Evolutionary conservation across 768 basidiomycete species (phyloP).

Genomic region (Russula compacta): DNA sequence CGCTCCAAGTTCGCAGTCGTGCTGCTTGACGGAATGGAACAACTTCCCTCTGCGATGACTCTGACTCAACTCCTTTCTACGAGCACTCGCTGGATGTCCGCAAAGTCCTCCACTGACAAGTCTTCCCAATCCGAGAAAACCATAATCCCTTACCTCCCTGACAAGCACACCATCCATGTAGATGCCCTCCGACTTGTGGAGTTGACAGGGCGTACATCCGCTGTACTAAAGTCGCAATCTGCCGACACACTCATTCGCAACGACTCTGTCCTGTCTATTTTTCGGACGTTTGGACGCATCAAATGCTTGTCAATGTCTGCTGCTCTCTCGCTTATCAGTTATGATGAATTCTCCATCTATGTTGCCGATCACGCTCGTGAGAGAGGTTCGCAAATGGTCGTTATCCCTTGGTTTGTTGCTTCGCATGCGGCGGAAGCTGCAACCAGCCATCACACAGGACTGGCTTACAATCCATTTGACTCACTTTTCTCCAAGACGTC

Average conservation of each 20-base stretch:
- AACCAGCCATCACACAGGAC: slow-evolving; percentile 17
- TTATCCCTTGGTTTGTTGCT: slow-evolving; percentile 72
- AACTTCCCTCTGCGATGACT: slow-evolving; percentile 75
- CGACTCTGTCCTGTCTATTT: slow-evolving; percentile 65
- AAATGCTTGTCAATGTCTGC: slow-evolving; percentile 58
- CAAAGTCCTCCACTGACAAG: slow-evolving; percentile 3
- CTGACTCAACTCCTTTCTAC: slow-evolving; percentile 42
- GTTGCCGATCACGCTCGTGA: slow-evolving; percentile 54
- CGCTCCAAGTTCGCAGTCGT: slow-evolving; percentile 63
- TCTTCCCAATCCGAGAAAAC: not conserved
- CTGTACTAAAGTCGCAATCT: slow-evolving; percentile 73
- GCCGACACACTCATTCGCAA: slow-evolving; percentile 58
- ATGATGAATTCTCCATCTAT: slow-evolving; percentile 59
- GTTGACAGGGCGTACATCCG: slow-evolving; percentile 79
- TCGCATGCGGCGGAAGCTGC: slow-evolving; percentile 24
- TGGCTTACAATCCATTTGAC: slow-evolving; percentile 58
- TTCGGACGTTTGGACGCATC: slow-evolving; percentile 69
- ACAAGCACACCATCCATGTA: slow-evolving; percentile 34
- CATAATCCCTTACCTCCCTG: slow-evolving; percentile 19
- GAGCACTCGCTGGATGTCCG: not conserved
- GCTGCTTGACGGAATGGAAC: slow-evolving; percentile 76
- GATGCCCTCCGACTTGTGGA: slow-evolving; percentile 86
- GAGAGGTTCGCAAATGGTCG: slow-evolving; percentile 57
- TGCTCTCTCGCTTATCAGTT: slow-evolving; percentile 65
- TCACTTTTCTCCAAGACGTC: slow-evolving; percentile 54